These are phyloP conservation scores for Pleurotus sapidus DNA, from an alignment of 768 basidiomycete genomes.

Conservation along the genomic window DNA sequence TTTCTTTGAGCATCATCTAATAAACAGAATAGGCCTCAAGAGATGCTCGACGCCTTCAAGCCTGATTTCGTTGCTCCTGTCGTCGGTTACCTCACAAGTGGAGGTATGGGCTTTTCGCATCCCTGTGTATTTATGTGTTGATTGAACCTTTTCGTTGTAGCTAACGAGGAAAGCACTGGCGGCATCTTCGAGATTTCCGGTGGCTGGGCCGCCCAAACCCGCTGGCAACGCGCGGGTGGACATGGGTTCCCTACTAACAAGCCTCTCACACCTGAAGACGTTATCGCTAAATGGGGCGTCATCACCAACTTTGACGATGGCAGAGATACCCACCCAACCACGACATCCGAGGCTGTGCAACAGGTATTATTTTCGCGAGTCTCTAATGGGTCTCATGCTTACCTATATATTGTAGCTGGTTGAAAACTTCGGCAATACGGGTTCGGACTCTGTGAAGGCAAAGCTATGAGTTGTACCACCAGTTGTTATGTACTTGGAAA, in stretches of 20 bases:
- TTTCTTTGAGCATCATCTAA: not conserved
- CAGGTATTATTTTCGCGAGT: slow-evolving; percentile 41
- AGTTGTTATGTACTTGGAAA: not conserved
- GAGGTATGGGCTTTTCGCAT: slow-evolving; percentile 34
- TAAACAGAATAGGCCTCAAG: slow-evolving; percentile 53
- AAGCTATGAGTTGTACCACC: slow-evolving; percentile 39
- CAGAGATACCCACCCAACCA: slow-evolving; percentile 77
- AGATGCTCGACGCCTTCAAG: slow-evolving; percentile 90
- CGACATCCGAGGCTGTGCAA: slow-evolving; percentile 73
- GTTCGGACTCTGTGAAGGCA: slow-evolving; percentile 37
- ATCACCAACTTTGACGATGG: slow-evolving; percentile 89
- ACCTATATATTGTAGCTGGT: slow-evolving; percentile 29
- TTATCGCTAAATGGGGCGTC: slow-evolving; percentile 73
- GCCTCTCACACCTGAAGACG: slow-evolving; percentile 75
- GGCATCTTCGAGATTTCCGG: slow-evolving; percentile 83
- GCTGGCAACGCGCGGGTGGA: slow-evolving; percentile 92
- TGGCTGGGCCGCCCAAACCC: slow-evolving; percentile 89
- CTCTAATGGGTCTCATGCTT: not conserved
- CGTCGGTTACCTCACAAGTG: slow-evolving; percentile 86
- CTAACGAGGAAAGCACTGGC: slow-evolving; percentile 72
- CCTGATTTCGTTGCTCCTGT: slow-evolving; percentile 92
- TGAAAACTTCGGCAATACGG: slow-evolving; percentile 51
- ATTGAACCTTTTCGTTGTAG: slow-evolving; percentile 23
- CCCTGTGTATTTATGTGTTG: not conserved
- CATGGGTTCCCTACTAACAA: slow-evolving; percentile 82